These are phyloP conservation scores for Candida endomychidarum DNA, from an alignment of 805 yeast species.

Conservation along the genomic window DNA sequence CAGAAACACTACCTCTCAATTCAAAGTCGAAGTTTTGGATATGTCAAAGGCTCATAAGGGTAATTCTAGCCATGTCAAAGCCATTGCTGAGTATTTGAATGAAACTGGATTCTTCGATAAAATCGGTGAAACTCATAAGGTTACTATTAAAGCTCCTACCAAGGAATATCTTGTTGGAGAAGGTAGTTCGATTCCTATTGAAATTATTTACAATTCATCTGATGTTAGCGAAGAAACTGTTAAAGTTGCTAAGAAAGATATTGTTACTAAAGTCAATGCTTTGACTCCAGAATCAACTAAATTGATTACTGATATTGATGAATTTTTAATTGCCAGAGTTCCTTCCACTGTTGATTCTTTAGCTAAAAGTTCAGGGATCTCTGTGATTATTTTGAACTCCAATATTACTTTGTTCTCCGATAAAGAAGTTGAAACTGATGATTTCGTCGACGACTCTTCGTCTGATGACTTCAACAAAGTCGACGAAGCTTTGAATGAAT, in stretches of 20 bases:
- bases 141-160: slow-evolving; percentile 40
- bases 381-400: slow-evolving; percentile 58
- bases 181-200: slow-evolving; percentile 51
- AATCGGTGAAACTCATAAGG: slow-evolving; percentile 39
- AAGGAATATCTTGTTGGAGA: slow-evolving; percentile 37
- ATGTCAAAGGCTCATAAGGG: slow-evolving; percentile 89
- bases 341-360: slow-evolving; percentile 38
- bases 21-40: slow-evolving; percentile 67
- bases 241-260: slow-evolving; percentile 64
- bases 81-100: slow-evolving; percentile 65
- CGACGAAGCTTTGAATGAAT: slow-evolving; percentile 50
- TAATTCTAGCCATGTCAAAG: slow-evolving; percentile 70
- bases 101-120: slow-evolving; percentile 47
- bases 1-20: slow-evolving; percentile 56
- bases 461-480: slow-evolving; percentile 60
- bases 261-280: slow-evolving; percentile 72
- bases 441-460: slow-evolving; percentile 68
- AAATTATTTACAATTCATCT: slow-evolving; percentile 52
- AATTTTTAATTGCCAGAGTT: slow-evolving; percentile 53
- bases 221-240: slow-evolving; percentile 45
- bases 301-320: slow-evolving; percentile 62
- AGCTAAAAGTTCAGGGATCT: slow-evolving; percentile 48
- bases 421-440: slow-evolving; percentile 29
- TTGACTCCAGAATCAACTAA: slow-evolving; percentile 66
- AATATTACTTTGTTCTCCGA: slow-evolving; percentile 55